phyloP scores from a whole-genome alignment of 768 basidiomycete species.

The Naganishia friedmannii region DNA sequence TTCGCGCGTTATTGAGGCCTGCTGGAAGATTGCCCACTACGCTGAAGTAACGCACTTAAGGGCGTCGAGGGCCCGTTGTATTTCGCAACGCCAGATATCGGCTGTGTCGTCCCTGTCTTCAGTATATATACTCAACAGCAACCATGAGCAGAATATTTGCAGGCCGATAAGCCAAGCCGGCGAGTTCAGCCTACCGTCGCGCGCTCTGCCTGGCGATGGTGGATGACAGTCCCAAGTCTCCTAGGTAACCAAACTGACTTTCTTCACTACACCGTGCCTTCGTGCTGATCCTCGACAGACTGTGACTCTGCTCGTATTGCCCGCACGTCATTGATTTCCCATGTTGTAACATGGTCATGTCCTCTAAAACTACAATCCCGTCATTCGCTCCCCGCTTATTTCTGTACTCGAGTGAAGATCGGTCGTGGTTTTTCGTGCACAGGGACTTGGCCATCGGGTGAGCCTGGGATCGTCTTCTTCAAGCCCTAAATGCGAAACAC shows the following conservation, averaged over 20 bases:
- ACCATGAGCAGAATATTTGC: neutral
- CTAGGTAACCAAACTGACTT: neutral
- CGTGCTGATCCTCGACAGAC: neutral
- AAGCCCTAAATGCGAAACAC: slow-evolving; percentile 63
- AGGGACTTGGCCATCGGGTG: slow-evolving; percentile 73
- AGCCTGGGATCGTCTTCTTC: slow-evolving; percentile 83
- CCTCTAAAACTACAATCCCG: slow-evolving; percentile 20
- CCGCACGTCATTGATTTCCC: slow-evolving; percentile 12
- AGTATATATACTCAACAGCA: neutral
- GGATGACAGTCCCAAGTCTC: neutral
- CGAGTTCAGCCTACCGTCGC: neutral
- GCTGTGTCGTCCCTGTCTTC: too few relatives aligned
- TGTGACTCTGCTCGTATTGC: neutral
- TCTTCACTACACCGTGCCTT: neutral
- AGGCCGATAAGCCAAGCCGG: neutral
- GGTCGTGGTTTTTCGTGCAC: slow-evolving; percentile 87
- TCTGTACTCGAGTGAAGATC: slow-evolving; percentile 78
- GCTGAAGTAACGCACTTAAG: too few relatives aligned
- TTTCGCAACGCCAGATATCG: too few relatives aligned
- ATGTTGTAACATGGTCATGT: neutral
- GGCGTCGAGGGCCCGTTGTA: too few relatives aligned
- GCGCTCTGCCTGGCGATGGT: neutral
- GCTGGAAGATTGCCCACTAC: too few relatives aligned
- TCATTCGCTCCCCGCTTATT: slow-evolving; percentile 55
- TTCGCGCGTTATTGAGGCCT: too few relatives aligned